Base-by-base conservation (phyloP, 2,329 filamentous ascomycete species). In the Penicillium capsulatum region DNA sequence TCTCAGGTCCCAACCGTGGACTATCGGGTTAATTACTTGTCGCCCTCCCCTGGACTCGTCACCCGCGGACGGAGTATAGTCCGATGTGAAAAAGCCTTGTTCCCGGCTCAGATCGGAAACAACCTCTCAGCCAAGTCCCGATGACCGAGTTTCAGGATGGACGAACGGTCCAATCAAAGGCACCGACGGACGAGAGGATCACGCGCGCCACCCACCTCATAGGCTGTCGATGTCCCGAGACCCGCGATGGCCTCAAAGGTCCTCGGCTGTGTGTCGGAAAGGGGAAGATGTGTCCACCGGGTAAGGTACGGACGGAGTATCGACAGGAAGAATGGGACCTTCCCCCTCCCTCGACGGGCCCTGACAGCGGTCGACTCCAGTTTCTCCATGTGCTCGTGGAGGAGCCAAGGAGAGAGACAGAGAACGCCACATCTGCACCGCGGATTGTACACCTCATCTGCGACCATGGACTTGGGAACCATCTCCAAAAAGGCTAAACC, bases 141-240 rank as follows among this genome's bases (percentile, higher is more conserved):
- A 54, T 57, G 52, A 45, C 40, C 53, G 32, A 54, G 53, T 61
- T 59, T 56, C 57, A 57, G 48, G 27, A 45, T 42, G 26, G 31
- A 28, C 33, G 34, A 34, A 42, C 4, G 10, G 26, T 42, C 48
- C 55, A 61, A 57, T 50, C 32, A 44, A 31, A 42, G 31, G 24
- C 40, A 37, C 40, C 33, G 51, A 42, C 27, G 37, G 41, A 43
- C 11, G 35, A 54, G 48, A 49, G 48, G 42, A 52, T 54, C 39
- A 34, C 20, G 41, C 35, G 40, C 55, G 54, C 57, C 57, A 59
- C 57, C 40, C 49, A 58, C 54, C 51, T 59, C 57, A 59, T 59
- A 53, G 44, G 42, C 34, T 42, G 33, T 30, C 35, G 41, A 37
- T 42, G 33, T 30, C 19, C 31, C 48, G 31, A 40, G 27, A 37